Evolutionary conservation across 306 rosid species (phyloP).

Genomic region (Arachis hypogaea): DNA sequence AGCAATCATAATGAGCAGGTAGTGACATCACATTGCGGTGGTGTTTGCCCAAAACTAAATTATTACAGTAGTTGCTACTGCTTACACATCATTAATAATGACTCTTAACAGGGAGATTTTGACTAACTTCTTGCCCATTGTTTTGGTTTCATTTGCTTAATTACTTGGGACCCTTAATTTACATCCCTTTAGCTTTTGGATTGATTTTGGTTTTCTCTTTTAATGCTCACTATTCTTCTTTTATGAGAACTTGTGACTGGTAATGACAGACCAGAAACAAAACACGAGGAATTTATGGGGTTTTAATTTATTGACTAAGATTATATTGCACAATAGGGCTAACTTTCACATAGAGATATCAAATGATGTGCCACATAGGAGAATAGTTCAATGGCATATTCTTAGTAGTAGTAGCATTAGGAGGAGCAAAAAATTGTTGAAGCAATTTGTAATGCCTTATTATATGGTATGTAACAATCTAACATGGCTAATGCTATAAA

Average conservation of each 20-base stretch:
- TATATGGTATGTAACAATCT: no score
- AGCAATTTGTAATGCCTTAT: no score
- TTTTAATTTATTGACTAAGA: neutral
- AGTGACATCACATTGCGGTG: constrained; percentile 1
- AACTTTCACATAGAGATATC: neutral
- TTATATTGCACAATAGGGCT: neutral
- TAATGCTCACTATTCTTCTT: neutral
- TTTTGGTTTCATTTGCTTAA: neutral
- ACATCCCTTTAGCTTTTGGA: neutral
- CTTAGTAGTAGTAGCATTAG: neutral
- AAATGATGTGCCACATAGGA: neutral
- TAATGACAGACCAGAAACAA: neutral
- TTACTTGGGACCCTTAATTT: neutral
- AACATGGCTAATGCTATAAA: no score
- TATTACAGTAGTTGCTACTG: neutral
- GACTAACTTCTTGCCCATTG: neutral
- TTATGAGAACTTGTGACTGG: neutral
- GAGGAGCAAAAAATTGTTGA: neutral
- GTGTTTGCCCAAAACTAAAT: constrained; percentile 7
- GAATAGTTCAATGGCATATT: constrained; percentile 2
- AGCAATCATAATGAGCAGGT: neutral
- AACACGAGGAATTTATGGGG: neutral
- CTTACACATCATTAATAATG: neutral
- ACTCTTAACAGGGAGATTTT: neutral
- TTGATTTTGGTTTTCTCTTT: neutral